phyloP scores from a whole-genome alignment of 2,329 filamentous ascomycete genomes.

The Tolypocladium amazonense region DNA sequence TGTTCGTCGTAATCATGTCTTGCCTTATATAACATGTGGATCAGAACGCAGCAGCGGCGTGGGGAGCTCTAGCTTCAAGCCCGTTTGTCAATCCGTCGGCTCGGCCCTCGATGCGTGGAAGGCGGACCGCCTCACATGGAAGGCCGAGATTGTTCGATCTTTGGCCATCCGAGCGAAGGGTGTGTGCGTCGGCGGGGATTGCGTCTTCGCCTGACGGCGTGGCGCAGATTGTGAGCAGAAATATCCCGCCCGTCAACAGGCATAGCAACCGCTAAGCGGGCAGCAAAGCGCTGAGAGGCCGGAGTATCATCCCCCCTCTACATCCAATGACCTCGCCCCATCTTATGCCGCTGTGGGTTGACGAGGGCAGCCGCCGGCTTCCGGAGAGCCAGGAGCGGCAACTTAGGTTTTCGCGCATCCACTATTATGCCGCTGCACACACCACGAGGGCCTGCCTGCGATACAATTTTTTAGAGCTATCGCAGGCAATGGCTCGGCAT shows the following conservation, averaged over 20 bases:
- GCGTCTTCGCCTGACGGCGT: constrained; percentile 1
- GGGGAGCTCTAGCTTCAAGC: background rate
- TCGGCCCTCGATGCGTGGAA: constrained; percentile 13
- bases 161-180: background rate
- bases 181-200: background rate
- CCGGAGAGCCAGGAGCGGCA: background rate
- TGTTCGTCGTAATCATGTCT: background rate
- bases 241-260: background rate
- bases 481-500: background rate
- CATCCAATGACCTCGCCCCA: background rate
- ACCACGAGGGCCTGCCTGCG: background rate
- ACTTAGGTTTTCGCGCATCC: background rate
- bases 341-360: background rate
- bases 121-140: constrained; percentile 14
- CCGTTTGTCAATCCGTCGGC: constrained; percentile 3
- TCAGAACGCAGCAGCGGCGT: background rate
- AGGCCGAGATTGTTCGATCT: constrained; percentile 8
- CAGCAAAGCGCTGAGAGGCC: background rate
- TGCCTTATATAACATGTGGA: background rate
- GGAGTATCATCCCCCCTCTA: background rate
- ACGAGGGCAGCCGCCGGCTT: background rate
- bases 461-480: background rate
- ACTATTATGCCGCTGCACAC: background rate
- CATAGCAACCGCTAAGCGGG: background rate
- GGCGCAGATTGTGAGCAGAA: background rate